Conservation (phyloP, 73 alveolate genomes). For the Stentor roeselii region DNA sequence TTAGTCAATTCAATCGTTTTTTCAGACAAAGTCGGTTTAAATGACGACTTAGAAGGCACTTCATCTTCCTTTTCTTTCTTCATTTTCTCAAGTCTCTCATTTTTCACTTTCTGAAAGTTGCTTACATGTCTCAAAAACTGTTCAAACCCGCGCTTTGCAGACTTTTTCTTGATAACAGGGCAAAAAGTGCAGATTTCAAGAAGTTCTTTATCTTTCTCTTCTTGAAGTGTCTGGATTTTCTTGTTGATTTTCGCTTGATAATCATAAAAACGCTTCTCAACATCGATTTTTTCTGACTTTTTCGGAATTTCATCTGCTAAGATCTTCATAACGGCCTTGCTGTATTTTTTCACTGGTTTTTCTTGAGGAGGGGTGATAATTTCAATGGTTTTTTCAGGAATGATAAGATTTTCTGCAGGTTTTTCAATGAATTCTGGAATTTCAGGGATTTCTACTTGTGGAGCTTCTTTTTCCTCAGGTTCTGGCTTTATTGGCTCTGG, state of each 20-base stretch:
- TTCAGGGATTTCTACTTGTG: no score
- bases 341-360: not conserved
- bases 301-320: not conserved
- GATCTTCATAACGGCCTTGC: not conserved
- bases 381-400: not conserved
- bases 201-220: not conserved
- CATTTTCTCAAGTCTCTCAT: not conserved
- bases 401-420: no score
- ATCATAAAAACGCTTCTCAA: constrained; percentile 9
- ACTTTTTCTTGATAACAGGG: not conserved
- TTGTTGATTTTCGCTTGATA: not conserved
- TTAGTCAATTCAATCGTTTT: constrained; percentile 8
- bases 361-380: not conserved
- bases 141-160: not conserved
- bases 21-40: not conserved
- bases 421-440: no score
- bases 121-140: not conserved
- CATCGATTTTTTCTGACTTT: not conserved
- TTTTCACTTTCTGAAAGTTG: not conserved
- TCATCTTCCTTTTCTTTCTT: not conserved
- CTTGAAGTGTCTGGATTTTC: not conserved
- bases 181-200: constrained; percentile 23
- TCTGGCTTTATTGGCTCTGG: no score
- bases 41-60: not conserved
- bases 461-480: no score